These are phyloP conservation scores for Sherardia arvensis DNA, from an alignment of 257 asterid genomes.

Conservation along the genomic window DNA sequence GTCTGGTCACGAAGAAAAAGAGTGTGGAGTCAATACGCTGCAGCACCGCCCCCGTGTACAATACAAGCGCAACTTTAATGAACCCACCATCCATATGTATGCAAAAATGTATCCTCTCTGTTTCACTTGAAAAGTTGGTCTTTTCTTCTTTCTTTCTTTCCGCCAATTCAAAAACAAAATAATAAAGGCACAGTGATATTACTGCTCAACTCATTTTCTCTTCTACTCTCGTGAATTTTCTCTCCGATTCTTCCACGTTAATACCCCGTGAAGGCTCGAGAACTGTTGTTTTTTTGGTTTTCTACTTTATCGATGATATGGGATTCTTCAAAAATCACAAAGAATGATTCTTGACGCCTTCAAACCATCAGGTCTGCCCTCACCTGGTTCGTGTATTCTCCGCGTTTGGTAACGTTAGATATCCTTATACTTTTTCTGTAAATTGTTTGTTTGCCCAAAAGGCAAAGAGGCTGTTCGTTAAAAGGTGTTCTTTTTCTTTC, in stretches of 20 bases:
- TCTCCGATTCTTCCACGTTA: neutral
- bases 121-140: neutral
- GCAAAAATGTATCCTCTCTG: neutral
- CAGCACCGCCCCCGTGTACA: neutral
- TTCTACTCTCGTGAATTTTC: constrained; percentile 1
- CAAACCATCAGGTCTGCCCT: constrained; percentile 6
- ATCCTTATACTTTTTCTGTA: neutral
- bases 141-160: constrained; percentile 7
- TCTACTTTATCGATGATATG: neutral
- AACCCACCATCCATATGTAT: too few relatives aligned
- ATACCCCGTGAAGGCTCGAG: neutral
- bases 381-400: neutral
- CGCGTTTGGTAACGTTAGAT: neutral
- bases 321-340: neutral
- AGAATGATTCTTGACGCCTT: constrained; percentile 1
- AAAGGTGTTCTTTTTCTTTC: neutral
- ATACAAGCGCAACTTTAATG: neutral
- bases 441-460: neutral
- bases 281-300: constrained; percentile 3
- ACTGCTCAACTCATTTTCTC: neutral
- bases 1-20: neutral
- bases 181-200: neutral
- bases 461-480: neutral
- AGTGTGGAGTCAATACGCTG: constrained; percentile 4
- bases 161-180: constrained; percentile 8